Conservation (phyloP, 2,329 filamentous ascomycete species). For the Penicillium sp. region DNA sequence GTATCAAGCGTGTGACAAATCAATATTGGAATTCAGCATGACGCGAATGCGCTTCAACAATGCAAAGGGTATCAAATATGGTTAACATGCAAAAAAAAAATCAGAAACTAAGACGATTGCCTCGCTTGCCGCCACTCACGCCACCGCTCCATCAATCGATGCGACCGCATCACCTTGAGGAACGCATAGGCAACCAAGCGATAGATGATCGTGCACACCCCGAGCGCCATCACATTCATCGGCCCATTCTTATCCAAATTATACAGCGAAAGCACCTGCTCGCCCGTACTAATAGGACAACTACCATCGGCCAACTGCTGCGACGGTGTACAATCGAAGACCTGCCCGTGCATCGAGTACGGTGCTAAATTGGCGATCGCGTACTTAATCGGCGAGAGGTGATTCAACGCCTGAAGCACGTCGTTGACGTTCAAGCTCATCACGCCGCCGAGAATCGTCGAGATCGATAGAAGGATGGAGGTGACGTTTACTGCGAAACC, state of each 20-base stretch:
- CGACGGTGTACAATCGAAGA: slow-evolving; percentile 63
- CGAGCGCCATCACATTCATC: slow-evolving; percentile 64
- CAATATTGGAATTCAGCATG: too few relatives aligned
- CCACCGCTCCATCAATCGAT: slow-evolving; percentile 23
- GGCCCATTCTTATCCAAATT: slow-evolving; percentile 63
- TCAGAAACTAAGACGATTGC: slow-evolving; percentile 1
- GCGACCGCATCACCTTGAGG: slow-evolving; percentile 32
- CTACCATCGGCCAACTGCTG: slow-evolving; percentile 62
- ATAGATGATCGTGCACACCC: slow-evolving; percentile 65
- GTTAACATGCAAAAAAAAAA: neutral
- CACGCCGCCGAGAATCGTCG: slow-evolving; percentile 70
- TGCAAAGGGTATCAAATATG: slow-evolving; percentile 3
- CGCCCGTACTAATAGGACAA: slow-evolving; percentile 67
- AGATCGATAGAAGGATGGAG: slow-evolving; percentile 68
- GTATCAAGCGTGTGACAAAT: too few relatives aligned
- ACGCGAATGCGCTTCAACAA: neutral
- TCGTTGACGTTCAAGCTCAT: slow-evolving; percentile 69
- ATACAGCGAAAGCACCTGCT: slow-evolving; percentile 69
- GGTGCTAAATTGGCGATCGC: slow-evolving; percentile 66
- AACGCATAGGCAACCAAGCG: slow-evolving; percentile 54
- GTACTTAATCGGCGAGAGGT: slow-evolving; percentile 71
- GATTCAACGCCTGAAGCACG: slow-evolving; percentile 69
- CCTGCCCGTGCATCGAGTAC: slow-evolving; percentile 62
- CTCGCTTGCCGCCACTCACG: slow-evolving; percentile 23
- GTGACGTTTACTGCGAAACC: slow-evolving; percentile 77